Base-by-base conservation (phyloP, 257 asterid species). In the Solanum chmielewskii region DNA sequence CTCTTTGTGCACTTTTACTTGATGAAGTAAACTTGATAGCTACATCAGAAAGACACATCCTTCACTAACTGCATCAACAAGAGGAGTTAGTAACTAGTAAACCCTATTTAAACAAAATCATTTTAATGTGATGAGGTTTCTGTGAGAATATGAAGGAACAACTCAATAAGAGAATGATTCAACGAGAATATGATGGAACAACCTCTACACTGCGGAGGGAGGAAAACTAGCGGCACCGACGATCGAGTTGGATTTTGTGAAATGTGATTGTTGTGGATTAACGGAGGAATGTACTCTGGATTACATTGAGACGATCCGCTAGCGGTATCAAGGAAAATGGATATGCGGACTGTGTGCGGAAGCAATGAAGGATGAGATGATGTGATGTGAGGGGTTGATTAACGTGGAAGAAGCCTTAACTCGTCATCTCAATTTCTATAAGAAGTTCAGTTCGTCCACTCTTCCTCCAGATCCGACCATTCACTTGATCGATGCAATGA, bases 321-420 rank as follows among this genome's bases (percentile, higher is more conserved):
- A 91, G 74, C 90, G 93, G 90, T 90, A 92, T 31, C 90, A 92
- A 9, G 95, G 95, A 1, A 92, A 92, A 84, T 93, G 94, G 95
- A 85, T 93, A 39, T 93, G 95, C 75, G 95, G 95, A 89, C 90
- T 93, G 15, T 93, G 95, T 56, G 91, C 91, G 0, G 95, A 93
- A 87, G 95, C 95, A 2, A 93, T 93, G 82, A 92, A 93, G 66
- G 93, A 93, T 60, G 97, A 94, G 88, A 91, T 90, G 69, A n/a
- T 92, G 87, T 89, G 97, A 2, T 91, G 94, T 31, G 92, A 86
- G 29, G 91, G 92, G 91, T 90, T 94, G 27, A 92, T 93, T 82
- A 91, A 94, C 92, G 92, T 93, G 47, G 96, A 94, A 11, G 97
- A 94, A 82, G 97, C 96, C 4, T 52, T 94, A 88, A 92, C 90